phyloP scores from a whole-genome alignment of 441 rosid species.

The Cnidoscolus chayamansa region DNA sequence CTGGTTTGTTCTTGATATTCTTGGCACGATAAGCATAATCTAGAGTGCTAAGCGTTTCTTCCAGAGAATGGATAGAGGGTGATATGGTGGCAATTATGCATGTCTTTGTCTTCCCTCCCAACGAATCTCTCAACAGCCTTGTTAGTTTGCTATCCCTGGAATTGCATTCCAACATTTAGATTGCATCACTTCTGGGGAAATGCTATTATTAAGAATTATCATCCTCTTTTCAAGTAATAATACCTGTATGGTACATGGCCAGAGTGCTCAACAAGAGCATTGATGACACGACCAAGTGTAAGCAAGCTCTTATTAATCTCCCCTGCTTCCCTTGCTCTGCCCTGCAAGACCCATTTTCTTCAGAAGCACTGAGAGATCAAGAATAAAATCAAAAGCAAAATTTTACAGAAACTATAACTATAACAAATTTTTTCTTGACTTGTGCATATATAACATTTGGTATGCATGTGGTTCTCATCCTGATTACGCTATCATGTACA shows the following conservation, averaged over 20 bases:
- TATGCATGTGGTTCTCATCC: slow-evolving; percentile 8
- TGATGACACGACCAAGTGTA: slow-evolving; percentile 97
- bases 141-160: slow-evolving; percentile 94
- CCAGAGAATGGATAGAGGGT: slow-evolving; percentile 87
- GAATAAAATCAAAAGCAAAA: slow-evolving; percentile 22
- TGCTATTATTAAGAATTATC: slow-evolving; percentile 1
- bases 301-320: slow-evolving; percentile 99
- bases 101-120: slow-evolving; percentile 99
- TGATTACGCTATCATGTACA: neutral
- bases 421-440: neutral
- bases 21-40: slow-evolving; percentile 99
- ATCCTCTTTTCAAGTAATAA: slow-evolving; percentile 22
- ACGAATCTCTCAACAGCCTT: slow-evolving; percentile 89
- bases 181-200: slow-evolving; percentile 12
- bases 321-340: slow-evolving; percentile 99
- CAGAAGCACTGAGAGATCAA: neutral
- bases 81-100: slow-evolving; percentile 95
- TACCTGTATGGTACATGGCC: slow-evolving; percentile 98
- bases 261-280: slow-evolving; percentile 95
- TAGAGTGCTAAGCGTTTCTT: slow-evolving; percentile 96
- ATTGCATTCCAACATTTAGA: slow-evolving; percentile 22
- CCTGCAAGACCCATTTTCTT: slow-evolving; percentile 48
- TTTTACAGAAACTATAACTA: slow-evolving; percentile 13
- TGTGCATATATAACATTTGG: neutral
- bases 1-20: slow-evolving; percentile 95